Conservation (phyloP, 169 alveolate genomes). For the Eimeria sp. region DNA sequence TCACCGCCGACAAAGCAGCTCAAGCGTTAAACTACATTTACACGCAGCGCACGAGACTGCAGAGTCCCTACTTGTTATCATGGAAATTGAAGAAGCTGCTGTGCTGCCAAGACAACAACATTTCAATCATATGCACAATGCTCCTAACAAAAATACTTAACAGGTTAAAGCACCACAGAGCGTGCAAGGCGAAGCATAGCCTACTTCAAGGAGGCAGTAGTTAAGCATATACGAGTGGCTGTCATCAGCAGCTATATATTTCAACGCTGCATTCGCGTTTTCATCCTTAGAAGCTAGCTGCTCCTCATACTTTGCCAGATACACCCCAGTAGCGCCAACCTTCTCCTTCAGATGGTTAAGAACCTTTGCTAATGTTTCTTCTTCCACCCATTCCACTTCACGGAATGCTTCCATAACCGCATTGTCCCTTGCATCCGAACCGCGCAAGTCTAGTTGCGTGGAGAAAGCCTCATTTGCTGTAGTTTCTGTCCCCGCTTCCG, state of each 20-base stretch:
- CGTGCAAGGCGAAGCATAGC: background rate
- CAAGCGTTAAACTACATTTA: background rate
- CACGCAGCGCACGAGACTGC: background rate
- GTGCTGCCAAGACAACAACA: too few relatives aligned
- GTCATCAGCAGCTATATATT: conserved; percentile 24
- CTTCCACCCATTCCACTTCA: conserved; percentile 51
- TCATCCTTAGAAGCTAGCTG: conserved; percentile 8
- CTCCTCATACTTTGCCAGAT: conserved; percentile 59
- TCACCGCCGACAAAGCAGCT: background rate
- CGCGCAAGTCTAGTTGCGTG: background rate
- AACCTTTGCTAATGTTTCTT: background rate
- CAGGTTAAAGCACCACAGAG: background rate
- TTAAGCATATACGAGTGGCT: conserved; percentile 16
- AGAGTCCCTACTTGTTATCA: background rate
- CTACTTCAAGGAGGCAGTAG: conserved; percentile 41
- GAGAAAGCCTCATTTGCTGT: background rate
- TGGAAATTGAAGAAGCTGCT: background rate
- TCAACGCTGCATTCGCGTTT: background rate
- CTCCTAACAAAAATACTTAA: background rate
- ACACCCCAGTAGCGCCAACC: conserved; percentile 55
- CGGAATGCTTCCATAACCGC: background rate
- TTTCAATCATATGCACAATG: background rate
- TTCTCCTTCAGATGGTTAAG: conserved; percentile 10
- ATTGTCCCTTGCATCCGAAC: background rate
- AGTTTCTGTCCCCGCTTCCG: background rate